Percentiles rank a stretch among this genome's conserved stretches.
Conservation (phyloP, 2,329 filamentous ascomycete species). For the Colletotrichum sp. region DNA sequence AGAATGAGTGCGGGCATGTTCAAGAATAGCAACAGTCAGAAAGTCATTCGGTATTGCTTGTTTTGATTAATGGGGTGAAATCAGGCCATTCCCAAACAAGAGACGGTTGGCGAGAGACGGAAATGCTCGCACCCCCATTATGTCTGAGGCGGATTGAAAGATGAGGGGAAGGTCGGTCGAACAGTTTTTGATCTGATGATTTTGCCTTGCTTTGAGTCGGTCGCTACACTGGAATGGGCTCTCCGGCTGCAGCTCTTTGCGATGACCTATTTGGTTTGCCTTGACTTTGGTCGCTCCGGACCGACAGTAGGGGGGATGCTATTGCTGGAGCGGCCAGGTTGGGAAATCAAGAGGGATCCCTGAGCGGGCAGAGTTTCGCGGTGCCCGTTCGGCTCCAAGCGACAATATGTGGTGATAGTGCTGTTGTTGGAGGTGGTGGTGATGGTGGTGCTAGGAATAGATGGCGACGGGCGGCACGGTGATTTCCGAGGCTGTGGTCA, state of each 20-base stretch:
- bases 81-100: constrained; percentile 9
- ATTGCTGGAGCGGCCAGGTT: neutral
- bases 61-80: neutral
- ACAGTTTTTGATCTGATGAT: neutral
- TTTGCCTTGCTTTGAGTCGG: neutral
- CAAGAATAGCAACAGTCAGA: constrained; percentile 7
- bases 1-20: neutral
- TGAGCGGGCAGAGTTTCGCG: neutral
- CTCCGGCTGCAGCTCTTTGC: neutral
- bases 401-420: neutral
- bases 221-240: neutral
- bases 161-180: neutral
- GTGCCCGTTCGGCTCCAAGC: neutral
- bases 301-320: neutral
- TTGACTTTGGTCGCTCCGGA: neutral
- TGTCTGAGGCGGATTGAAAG: neutral
- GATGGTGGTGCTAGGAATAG: constrained; percentile 10
- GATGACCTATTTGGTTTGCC: neutral
- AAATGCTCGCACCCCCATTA: neutral
- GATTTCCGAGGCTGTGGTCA: neutral
- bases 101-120: neutral
- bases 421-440: neutral
- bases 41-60: neutral
- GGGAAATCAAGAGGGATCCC: neutral
- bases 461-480: neutral